A percentile compares a stretch with the other conserved stretches of the same genome.
These are phyloP conservation scores for Penicillium atrosanguineum DNA, from an alignment of 495 filamentous ascomycete species.

Conservation along the genomic window DNA sequence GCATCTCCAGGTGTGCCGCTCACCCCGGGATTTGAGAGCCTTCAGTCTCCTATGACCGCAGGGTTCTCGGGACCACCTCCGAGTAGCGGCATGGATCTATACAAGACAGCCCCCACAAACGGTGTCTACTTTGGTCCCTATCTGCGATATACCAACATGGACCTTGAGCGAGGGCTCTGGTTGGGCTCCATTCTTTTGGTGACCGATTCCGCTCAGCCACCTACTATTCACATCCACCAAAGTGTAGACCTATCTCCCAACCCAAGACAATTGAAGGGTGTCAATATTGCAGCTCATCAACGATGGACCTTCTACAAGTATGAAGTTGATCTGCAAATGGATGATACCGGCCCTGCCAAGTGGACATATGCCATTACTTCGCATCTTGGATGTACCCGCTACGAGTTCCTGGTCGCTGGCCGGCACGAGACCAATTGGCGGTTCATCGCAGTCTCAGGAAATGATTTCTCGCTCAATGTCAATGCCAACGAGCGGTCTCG, in stretches of 20 bases:
- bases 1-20: constrained; percentile 74
- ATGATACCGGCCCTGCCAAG: constrained; percentile 73
- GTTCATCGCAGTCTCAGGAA: constrained; percentile 93
- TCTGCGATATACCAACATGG: constrained; percentile 94
- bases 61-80: constrained; percentile 86
- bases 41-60: constrained; percentile 63
- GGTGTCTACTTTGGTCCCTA: constrained; percentile 99
- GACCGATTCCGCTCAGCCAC: constrained; percentile 88
- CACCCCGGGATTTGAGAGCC: constrained; percentile 70
- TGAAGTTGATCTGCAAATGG: constrained; percentile 89
- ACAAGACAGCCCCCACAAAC: constrained; percentile 89
- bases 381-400: constrained; percentile 91
- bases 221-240: constrained; percentile 94
- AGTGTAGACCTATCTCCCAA: constrained; percentile 90
- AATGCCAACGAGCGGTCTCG: constrained; percentile 79
- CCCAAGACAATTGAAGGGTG: constrained; percentile 81
- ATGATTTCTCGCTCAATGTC: constrained; percentile 88
- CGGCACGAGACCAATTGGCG: constrained; percentile 89
- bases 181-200: constrained; percentile 79
- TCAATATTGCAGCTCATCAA: constrained; percentile 83
- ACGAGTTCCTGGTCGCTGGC: constrained; percentile 96
- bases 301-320: constrained; percentile 96
- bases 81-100: constrained; percentile 81
- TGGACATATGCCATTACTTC: constrained; percentile 99
- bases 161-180: constrained; percentile 88